Evolutionary conservation across 2,329 filamentous ascomycete genomes (phyloP), one percentile per base, ranked within the genome.

Genomic region (Dactylellina sp.): DNA sequence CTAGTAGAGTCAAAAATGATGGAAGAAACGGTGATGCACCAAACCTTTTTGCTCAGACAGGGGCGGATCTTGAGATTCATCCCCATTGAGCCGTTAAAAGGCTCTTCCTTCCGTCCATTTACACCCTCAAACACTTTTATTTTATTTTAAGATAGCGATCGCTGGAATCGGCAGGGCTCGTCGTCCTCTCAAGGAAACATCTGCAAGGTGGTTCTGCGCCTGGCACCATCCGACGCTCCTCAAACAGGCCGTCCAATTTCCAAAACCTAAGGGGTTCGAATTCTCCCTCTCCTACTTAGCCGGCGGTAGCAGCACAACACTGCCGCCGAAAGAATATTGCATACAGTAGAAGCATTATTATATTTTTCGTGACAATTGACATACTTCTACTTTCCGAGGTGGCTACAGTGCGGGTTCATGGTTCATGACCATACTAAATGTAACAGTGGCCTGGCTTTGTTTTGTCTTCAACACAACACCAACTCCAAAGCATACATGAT

Each of bases 161-260:
- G 47, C 60, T 64, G 47, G 37, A 35, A 47, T 37, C 22, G 37
- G 37, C 22, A 57, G 25, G 20, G 22, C 52, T 4, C n/a, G 20
- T n/a, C n/a, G n/a, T n/a, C 9, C 18, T 57, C 53, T 57, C 24
- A 14, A 28, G 24, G 22, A 25, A 32, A 32, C 46, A 25, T 18
- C 20, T 50, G 53, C 35, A 57, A 57, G 53, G 37, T 44, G 24
- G 20, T 47, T 32, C 47, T 32, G n/a, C 11, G 16, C 65, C 62
- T 71, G 65, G 65, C 65, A 64, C 49, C 24, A 37, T 61, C 56
- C 65, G 49, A 71, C 65, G 44, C 44, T 49, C 52, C 47, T 59
- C 61, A 72, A 65, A 72, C 68, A 16, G 52, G 18, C 40, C 55
- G 35, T 52, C 68, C 60, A 65, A 72, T 72, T 71, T 72, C 68